Evolutionary conservation across 257 asterid species (phyloP).

Genomic region (Verbena officinalis): DNA sequence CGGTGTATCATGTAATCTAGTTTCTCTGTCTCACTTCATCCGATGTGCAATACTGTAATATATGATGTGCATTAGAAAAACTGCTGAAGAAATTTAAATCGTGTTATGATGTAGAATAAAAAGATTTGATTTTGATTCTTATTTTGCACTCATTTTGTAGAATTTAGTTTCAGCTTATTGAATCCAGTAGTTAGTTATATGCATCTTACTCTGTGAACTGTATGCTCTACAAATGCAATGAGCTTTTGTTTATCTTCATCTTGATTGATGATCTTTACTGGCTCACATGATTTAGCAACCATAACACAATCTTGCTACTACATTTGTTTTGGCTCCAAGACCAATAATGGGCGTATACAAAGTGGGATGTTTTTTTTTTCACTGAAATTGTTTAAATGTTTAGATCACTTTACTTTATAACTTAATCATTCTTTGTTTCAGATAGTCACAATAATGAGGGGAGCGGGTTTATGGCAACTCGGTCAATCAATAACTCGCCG

Average conservation of each 20-base stretch:
- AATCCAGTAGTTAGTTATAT: background rate
- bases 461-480: constrained; percentile 95
- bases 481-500: constrained; percentile 93
- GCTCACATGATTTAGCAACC: background rate
- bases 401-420: background rate
- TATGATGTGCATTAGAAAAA: background rate
- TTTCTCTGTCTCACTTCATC: constrained; percentile 14
- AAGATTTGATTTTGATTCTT: constrained; percentile 35
- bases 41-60: background rate
- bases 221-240: constrained; percentile 25
- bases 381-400: background rate
- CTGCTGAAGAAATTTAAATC: background rate
- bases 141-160: constrained; percentile 7
- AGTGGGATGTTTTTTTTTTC: background rate
- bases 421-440: constrained; percentile 25
- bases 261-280: constrained; percentile 5
- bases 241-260: background rate
- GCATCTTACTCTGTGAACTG: constrained; percentile 9
- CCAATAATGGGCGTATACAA: background rate
- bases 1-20: background rate
- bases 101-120: constrained; percentile 6
- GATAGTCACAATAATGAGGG: constrained; percentile 71
- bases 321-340: no score
- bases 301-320: no score
- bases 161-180: constrained; percentile 13